Evolutionary conservation across 148 eudicot genomes (phyloP).

Genomic region (Limonium bicolor): DNA sequence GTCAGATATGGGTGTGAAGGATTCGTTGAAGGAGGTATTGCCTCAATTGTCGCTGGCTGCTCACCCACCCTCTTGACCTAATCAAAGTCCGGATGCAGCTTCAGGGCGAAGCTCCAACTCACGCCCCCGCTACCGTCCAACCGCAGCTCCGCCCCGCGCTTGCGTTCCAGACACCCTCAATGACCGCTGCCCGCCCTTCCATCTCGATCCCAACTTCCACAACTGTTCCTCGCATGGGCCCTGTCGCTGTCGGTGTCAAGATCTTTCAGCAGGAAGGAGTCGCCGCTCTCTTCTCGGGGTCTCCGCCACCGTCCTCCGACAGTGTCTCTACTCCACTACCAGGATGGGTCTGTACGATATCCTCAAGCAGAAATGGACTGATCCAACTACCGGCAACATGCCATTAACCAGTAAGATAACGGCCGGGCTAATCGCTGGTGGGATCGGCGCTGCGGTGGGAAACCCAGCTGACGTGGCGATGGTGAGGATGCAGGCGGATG

Average conservation of each 20-base stretch:
- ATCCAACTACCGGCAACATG: conserved; percentile 29
- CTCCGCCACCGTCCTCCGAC: conserved; percentile 78
- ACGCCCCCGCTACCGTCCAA: conserved; percentile 1
- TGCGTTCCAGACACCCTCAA: conserved; percentile 16
- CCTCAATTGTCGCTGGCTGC: conserved; percentile 44
- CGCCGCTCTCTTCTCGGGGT: conserved; percentile 58
- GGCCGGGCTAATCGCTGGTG: conserved; percentile 79
- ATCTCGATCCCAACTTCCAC: conserved; percentile 13
- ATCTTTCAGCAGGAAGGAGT: conserved; percentile 48
- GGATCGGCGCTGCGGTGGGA: conserved; percentile 82
- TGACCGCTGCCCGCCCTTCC: conserved; percentile 6
- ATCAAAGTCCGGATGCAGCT: conserved; percentile 56
- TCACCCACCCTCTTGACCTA: conserved; percentile 44
- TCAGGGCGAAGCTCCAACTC: conserved; percentile 25
- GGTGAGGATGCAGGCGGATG: conserved; percentile 99
- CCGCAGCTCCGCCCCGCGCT: conserved; percentile 41
- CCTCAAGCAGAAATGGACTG: conserved; percentile 49
- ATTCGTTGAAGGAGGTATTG: conserved; percentile 45
- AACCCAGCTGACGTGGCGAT: conserved; percentile 93
- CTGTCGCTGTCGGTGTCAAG: conserved; percentile 25
- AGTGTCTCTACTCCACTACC: conserved; percentile 73
- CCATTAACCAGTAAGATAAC: conserved; percentile 34
- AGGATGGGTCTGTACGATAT: conserved; percentile 81
- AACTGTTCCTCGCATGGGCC: conserved; percentile 41
- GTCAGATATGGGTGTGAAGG: conserved; percentile 28